Percentiles rank a stretch among this genome's conserved stretches.
Evolutionary conservation across 1,284 basidiomycete genomes (phyloP).

Genomic region (Porodaedalea pini): DNA sequence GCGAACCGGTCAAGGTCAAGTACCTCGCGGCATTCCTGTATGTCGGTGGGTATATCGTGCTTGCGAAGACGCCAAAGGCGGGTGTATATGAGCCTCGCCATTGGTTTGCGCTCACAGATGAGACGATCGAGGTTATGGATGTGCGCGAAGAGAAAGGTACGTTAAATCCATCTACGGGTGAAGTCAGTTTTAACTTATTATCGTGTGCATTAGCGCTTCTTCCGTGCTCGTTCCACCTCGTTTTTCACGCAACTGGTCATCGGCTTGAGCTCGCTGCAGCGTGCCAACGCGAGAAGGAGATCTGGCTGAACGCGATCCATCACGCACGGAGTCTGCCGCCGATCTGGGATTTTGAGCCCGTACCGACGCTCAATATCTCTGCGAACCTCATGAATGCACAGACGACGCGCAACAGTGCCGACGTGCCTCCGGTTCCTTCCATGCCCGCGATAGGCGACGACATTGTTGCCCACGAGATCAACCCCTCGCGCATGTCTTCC

Average conservation of each 20-base stretch:
- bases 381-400: constrained; percentile 10
- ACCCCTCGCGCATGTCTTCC: constrained; percentile 7
- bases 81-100: constrained; percentile 81
- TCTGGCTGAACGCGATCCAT: constrained; percentile 74
- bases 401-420: not conserved
- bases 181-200: constrained; percentile 18
- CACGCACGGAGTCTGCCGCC: constrained; percentile 38
- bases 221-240: constrained; percentile 77
- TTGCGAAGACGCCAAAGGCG: constrained; percentile 81
- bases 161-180: constrained; percentile 2
- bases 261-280: constrained; percentile 63
- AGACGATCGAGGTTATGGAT: constrained; percentile 62
- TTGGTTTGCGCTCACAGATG: constrained; percentile 73
- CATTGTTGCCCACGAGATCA: not conserved
- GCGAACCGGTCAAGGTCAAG: constrained; percentile 61
- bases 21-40: constrained; percentile 90
- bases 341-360: constrained; percentile 56
- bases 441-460: constrained; percentile 7
- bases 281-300: constrained; percentile 76
- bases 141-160: constrained; percentile 64
- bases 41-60: constrained; percentile 75
- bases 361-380: constrained; percentile 45
- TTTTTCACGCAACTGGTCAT: constrained; percentile 50
- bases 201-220: constrained; percentile 53
- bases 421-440: constrained; percentile 13